Conservation (phyloP, 2,329 filamentous ascomycete species). For the Colletotrichum abscissum region DNA sequence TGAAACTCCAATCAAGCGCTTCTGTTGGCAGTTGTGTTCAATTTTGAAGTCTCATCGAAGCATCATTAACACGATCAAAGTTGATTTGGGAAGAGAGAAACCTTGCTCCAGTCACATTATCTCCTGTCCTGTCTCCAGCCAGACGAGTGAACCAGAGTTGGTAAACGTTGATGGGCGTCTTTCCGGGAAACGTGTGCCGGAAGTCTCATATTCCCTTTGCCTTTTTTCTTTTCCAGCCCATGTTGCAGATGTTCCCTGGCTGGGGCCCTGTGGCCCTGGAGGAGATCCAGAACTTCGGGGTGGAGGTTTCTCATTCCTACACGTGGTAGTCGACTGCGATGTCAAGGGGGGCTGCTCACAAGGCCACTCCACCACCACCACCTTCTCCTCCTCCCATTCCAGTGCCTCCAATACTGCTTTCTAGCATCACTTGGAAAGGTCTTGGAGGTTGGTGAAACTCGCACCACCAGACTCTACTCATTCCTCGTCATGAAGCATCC, state of each 20-base stretch:
- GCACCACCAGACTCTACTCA: slow-evolving; percentile 7
- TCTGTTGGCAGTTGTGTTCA: neutral
- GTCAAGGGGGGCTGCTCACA: neutral
- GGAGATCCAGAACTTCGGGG: neutral
- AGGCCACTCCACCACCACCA: neutral
- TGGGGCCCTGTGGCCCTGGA: neutral
- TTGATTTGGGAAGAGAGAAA: neutral
- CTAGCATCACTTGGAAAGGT: neutral
- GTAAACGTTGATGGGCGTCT: neutral
- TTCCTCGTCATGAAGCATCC: slow-evolving; percentile 14
- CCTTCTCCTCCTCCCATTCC: neutral
- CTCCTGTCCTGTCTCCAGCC: too few relatives aligned
- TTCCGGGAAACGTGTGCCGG: neutral
- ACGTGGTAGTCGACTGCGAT: neutral
- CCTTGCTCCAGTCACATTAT: too few relatives aligned
- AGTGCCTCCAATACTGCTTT: neutral
- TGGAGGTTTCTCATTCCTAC: neutral
- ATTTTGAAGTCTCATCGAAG: neutral
- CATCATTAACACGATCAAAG: neutral
- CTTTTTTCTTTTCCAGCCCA: neutral
- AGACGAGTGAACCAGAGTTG: neutral
- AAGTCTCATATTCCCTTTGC: neutral
- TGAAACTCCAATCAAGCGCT: neutral
- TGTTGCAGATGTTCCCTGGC: neutral
- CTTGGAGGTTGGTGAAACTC: slow-evolving; percentile 15